Evolutionary conservation across 306 rosid species (phyloP).

Genomic region (Vigna trinervia): DNA sequence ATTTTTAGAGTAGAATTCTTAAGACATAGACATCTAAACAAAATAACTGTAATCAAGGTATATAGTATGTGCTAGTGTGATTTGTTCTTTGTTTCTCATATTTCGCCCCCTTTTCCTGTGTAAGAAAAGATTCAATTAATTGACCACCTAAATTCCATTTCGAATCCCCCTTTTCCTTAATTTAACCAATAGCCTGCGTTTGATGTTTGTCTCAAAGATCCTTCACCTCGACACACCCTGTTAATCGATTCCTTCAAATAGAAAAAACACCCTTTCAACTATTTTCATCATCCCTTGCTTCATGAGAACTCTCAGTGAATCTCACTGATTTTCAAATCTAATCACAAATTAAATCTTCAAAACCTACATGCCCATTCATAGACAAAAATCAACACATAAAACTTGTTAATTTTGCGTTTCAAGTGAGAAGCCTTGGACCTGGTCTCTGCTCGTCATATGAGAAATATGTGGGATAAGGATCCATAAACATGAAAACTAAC

Average conservation of each 20-base stretch:
- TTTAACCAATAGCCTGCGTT: not conserved
- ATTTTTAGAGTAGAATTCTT: not conserved
- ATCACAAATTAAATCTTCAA: not conserved
- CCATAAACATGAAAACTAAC: not conserved
- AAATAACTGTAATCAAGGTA: slow-evolving; percentile 22
- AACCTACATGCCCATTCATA: not conserved
- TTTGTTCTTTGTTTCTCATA: slow-evolving; percentile 30
- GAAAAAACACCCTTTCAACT: not conserved
- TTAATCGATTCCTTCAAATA: not conserved
- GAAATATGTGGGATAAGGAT: not conserved
- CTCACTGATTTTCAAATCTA: slow-evolving; percentile 9
- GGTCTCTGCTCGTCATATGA: not conserved
- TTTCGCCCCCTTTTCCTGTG: not conserved
- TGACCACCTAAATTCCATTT: not conserved
- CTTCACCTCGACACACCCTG: not conserved
- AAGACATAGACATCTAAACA: slow-evolving; percentile 20
- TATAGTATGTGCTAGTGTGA: slow-evolving; percentile 25
- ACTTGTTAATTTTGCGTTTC: not conserved
- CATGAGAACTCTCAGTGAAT: not conserved
- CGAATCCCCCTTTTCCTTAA: not conserved
- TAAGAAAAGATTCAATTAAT: slow-evolving; percentile 2
- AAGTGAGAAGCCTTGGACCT: not conserved
- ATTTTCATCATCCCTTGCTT: slow-evolving; percentile 2
- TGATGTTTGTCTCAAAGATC: not conserved
- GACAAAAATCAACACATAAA: not conserved